phyloP scores from a whole-genome alignment of 1,284 basidiomycete genomes.

The Cutaneotrichosporon sp. region DNA sequence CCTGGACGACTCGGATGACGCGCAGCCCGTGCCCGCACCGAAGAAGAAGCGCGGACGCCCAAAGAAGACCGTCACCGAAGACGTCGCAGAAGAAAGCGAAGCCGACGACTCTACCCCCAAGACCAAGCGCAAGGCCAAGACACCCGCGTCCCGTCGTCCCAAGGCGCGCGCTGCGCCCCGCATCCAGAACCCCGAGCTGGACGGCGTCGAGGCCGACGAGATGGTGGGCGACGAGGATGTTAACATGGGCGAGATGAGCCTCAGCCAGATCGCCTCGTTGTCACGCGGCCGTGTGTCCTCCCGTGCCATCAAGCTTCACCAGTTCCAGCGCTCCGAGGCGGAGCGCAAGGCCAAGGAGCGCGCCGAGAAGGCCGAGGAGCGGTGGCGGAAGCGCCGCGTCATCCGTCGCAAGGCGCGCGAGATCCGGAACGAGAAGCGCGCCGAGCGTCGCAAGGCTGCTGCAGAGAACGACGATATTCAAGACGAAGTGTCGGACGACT shows the following conservation, averaged over 20 bases:
- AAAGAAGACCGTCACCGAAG: not conserved
- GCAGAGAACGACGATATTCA: conserved; percentile 27
- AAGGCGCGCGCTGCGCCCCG: not conserved
- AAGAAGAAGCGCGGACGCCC: not conserved
- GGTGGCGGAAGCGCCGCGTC: conserved; percentile 37
- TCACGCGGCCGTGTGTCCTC: conserved; percentile 38
- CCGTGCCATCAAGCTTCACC: conserved; percentile 33
- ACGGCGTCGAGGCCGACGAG: conserved; percentile 34
- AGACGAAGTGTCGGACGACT: conserved; percentile 39
- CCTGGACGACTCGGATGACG: not conserved
- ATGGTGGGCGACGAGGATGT: conserved; percentile 33
- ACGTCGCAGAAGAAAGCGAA: not conserved
- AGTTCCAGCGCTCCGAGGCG: conserved; percentile 21
- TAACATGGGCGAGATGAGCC: conserved; percentile 27
- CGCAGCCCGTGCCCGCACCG: not conserved
- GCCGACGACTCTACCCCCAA: not conserved
- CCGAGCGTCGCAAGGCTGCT: conserved; percentile 26
- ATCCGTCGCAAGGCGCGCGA: conserved; percentile 37
- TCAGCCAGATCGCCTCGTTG: conserved; percentile 35
- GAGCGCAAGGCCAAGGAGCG: conserved; percentile 25
- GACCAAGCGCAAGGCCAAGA: conserved; percentile 5
- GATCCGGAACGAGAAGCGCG: conserved; percentile 32
- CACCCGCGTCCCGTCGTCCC: not conserved
- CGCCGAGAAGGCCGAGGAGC: conserved; percentile 20
- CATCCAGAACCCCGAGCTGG: conserved; percentile 22